Evolutionary conservation across 2,329 filamentous ascomycete genomes (phyloP).

Genomic region (Pseudogymnoascus sp.): DNA sequence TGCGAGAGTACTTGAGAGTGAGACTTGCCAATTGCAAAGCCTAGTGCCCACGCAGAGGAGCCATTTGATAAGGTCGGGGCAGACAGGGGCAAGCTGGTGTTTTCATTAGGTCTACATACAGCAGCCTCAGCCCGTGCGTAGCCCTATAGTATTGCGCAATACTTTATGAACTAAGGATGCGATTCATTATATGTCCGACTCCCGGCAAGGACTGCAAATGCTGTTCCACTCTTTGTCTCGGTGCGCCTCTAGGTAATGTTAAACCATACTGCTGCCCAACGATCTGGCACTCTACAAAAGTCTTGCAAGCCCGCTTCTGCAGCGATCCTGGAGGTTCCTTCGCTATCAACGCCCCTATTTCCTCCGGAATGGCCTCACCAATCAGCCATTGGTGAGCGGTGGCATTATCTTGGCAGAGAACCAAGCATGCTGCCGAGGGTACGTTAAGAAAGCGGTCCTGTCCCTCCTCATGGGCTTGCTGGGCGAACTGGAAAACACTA

Average conservation of each 20-base stretch:
- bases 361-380: slow-evolving; percentile 19
- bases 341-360: slow-evolving; percentile 15
- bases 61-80: too few species aligned
- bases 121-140: too few species aligned
- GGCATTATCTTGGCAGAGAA: slow-evolving; percentile 22
- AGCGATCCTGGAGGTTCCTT: neutral
- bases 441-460: slow-evolving; percentile 20
- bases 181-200: slow-evolving; percentile 13
- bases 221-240: slow-evolving; percentile 14
- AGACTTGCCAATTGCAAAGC: too few species aligned
- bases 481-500: slow-evolving; percentile 25
- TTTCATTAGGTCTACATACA: too few species aligned
- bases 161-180: slow-evolving; percentile 6
- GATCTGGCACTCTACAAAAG: slow-evolving; percentile 20
- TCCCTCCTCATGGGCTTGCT: slow-evolving; percentile 19
- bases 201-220: slow-evolving; percentile 15
- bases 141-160: neutral
- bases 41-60: too few species aligned
- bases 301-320: slow-evolving; percentile 15
- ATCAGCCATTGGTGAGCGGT: slow-evolving; percentile 21
- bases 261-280: slow-evolving; percentile 21
- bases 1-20: too few species aligned
- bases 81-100: too few species aligned
- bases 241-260: slow-evolving; percentile 9
- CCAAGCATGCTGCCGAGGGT: slow-evolving; percentile 20